These are phyloP conservation scores for Graphilbum fragrans DNA, from an alignment of 2,329 filamentous ascomycete species.

Conservation along the genomic window DNA sequence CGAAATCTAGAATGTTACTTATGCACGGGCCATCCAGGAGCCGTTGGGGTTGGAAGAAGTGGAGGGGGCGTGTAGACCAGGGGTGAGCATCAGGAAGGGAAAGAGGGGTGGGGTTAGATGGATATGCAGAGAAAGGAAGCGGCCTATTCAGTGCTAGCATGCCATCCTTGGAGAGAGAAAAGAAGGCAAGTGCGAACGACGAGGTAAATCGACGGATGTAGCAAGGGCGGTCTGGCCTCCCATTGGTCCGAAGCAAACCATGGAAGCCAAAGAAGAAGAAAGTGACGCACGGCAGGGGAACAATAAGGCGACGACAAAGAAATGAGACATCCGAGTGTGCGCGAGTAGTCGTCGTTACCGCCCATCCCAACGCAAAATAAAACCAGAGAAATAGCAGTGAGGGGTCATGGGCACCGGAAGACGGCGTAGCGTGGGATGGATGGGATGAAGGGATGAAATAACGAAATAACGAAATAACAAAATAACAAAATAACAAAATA, in stretches of 20 bases:
- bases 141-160: too few relatives aligned
- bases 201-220: too few relatives aligned
- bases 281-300: too few relatives aligned
- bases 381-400: neutral
- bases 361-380: too few relatives aligned
- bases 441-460: neutral
- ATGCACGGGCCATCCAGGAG: conserved; percentile 5
- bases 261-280: too few relatives aligned
- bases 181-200: neutral
- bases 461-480: neutral
- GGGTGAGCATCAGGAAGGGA: neutral
- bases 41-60: conserved; percentile 4
- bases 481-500: neutral
- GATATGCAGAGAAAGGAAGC: too few relatives aligned
- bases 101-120: neutral
- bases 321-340: too few relatives aligned
- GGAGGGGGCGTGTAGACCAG: neutral
- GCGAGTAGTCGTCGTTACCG: too few relatives aligned
- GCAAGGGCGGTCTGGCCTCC: too few relatives aligned
- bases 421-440: neutral
- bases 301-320: too few relatives aligned
- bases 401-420: neutral
- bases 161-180: neutral
- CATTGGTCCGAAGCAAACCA: neutral
- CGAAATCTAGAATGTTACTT: conserved; percentile 2